These are phyloP conservation scores for Tolypocladium inflatum DNA, from an alignment of 2,329 filamentous ascomycete species.

Conservation along the genomic window DNA sequence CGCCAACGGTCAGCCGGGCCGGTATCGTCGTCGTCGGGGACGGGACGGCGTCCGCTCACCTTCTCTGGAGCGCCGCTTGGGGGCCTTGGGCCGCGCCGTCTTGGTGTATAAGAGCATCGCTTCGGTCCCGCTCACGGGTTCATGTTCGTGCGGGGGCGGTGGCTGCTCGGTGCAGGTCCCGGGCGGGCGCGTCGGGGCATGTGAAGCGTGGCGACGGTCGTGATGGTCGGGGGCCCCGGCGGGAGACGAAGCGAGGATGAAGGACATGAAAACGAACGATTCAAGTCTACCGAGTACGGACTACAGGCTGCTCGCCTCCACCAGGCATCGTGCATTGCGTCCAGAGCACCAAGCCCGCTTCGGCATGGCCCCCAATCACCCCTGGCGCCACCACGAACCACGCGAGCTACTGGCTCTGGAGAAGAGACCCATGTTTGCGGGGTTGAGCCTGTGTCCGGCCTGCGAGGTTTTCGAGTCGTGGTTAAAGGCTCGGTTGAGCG, in stretches of 20 bases:
- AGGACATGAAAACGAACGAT: background rate
- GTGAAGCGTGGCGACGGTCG: background rate
- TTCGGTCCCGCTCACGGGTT: background rate
- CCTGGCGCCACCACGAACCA: background rate
- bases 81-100: conserved; percentile 45
- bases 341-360: background rate
- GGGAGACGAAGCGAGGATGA: background rate
- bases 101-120: conserved; percentile 50
- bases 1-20: background rate
- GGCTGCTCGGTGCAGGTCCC: background rate
- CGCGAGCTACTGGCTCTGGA: no score
- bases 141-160: background rate
- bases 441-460: no score
- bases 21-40: background rate
- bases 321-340: background rate
- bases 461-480: no score
- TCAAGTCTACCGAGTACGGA: no score
- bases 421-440: no score
- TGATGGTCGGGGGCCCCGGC: background rate
- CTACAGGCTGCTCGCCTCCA: background rate
- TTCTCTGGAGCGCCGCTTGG: conserved; percentile 50
- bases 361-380: background rate
- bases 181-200: background rate
- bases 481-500: no score
- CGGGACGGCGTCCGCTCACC: conserved; percentile 28